Evolutionary conservation across 2,329 filamentous ascomycete species (phyloP), one percentile per base, ranked within the genome.

Genomic region (Huntiella abstrusa): DNA sequence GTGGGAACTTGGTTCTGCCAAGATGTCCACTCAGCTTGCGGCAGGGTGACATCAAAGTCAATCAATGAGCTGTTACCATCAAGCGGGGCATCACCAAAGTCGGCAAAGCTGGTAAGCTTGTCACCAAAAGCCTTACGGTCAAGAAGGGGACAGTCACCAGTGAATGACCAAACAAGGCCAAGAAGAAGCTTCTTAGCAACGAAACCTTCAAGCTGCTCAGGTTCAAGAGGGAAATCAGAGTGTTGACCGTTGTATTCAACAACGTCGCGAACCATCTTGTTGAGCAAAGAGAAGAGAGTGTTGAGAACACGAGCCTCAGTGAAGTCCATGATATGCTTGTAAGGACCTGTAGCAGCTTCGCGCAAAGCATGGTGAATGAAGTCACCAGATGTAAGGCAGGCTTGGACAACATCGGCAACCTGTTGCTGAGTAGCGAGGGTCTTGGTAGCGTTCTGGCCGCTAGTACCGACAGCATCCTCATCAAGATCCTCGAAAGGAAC

Each of bases 321-420:
- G 59, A 91, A 98, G 55, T 95, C 85, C 91, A 99, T 99, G 59
- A 99, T 98, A 61, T 99, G 91, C 52, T 80, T 83, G 65, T 84
- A 92, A 34, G 68, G 68, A 52, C 73, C 71, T 5, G 48, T 50
- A 55, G 75, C 71, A 3, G 88, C 86, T 58, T 84, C 72, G 45
- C 78, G 71, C 4, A 98, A 71, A 3, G 80, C 82, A 52, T 81
- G 78, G 22, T 78, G 64, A 38, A 96, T 77, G 56, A 98, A 88
- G 54, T 83, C 71, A 54, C 94, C 85, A 5, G 73, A 77, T 0
- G 72, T 80, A 44, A 98, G 67, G 55, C 84, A 79, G 36, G 76
- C 72, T 52, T 81, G 71, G 17, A 98, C 69, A 49, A 93, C 69
- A 49, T 83, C 80, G 8, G 91, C 86, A 51, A 87, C 78, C 53